Evolutionary conservation across 1,284 basidiomycete genomes (phyloP).

Genomic region (Boletus nobilissimus): DNA sequence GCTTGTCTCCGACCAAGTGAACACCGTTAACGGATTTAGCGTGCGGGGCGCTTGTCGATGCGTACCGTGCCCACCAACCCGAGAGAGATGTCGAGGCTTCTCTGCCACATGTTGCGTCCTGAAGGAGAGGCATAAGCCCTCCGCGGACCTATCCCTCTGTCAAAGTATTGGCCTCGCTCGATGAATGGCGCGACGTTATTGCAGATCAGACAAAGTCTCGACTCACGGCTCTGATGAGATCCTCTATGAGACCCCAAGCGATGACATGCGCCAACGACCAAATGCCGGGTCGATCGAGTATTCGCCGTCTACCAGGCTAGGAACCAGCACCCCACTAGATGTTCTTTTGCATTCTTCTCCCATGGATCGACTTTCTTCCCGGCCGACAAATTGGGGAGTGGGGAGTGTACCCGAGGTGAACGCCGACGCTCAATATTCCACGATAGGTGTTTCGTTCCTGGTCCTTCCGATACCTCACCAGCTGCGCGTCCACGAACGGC

Average conservation of each 20-base stretch:
- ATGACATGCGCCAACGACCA: constrained; percentile 45
- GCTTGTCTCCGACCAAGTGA: constrained; percentile 18
- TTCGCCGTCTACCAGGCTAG: constrained; percentile 25
- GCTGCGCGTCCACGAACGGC: neutral
- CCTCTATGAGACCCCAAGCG: constrained; percentile 14
- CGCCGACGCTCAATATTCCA: neutral
- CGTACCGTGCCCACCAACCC: constrained; percentile 22
- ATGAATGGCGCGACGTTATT: constrained; percentile 41
- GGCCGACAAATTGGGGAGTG: neutral
- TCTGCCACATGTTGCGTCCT: constrained; percentile 30
- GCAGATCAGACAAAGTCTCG: constrained; percentile 39
- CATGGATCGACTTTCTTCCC: neutral
- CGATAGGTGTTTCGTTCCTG: neutral
- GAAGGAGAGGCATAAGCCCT: constrained; percentile 34
- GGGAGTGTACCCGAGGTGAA: neutral
- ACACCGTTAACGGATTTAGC: constrained; percentile 14
- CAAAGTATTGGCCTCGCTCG: constrained; percentile 33
- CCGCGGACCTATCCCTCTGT: constrained; percentile 36
- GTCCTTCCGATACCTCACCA: neutral
- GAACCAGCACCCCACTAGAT: constrained; percentile 22
- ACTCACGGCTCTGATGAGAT: constrained; percentile 37
- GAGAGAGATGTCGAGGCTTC: constrained; percentile 35
- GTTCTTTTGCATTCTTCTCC: neutral
- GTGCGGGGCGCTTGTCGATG: constrained; percentile 38
- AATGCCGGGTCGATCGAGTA: constrained; percentile 33